Evolutionary conservation across 2,329 filamentous ascomycete genomes (phyloP), one percentile per base, ranked within the genome.

Genomic region (Ascomycota sp.): DNA sequence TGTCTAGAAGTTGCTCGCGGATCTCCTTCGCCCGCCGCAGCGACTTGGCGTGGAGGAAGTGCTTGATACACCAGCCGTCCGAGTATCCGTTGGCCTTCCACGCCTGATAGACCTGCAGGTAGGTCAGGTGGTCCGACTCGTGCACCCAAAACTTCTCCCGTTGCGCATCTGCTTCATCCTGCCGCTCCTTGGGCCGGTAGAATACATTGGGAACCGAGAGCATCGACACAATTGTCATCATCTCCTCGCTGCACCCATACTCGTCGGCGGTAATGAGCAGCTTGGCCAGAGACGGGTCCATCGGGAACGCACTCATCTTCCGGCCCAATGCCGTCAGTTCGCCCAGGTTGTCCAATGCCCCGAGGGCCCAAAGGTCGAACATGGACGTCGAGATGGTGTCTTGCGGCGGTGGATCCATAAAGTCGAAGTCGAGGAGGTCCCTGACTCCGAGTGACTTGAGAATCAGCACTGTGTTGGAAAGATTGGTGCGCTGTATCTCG

Each of bases 391-490:
- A 66, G 82, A 95, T 94, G 8, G 89, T 95, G 44, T 95, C 94
- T 20, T 89, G 89, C 0, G 89, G 89, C 0, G 89, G 89, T 0
- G 89, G 85, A 44, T 98, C 89, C 86, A 98, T 95, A 44, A 98
- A 98, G 53, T 95, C 86, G 44, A 98, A 98, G 46, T 92, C 82
- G 9, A 98, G 64, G 2, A 98, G 61, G 46, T 98, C 89, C 46
- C 98, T 95, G 52, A 98, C 95, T 3, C 91, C 89, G 83, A 98
- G 95, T 0, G 89, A 89, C 50, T 98, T 98, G 30, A 98, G 67
- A 78, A 94, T 93, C 28, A 98, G 65, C 49, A 98, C 95, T 0
- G 86, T 94, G 40, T 79, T 75, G 0, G 82, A 79, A 31, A 98
- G 48, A 43, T 98, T 98, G 49, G 93, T 82, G 1, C 89, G 68